Evolutionary conservation across 768 basidiomycete species (phyloP), one percentile per base, ranked within the genome.

Genomic region (Favolaschia claudopus): DNA sequence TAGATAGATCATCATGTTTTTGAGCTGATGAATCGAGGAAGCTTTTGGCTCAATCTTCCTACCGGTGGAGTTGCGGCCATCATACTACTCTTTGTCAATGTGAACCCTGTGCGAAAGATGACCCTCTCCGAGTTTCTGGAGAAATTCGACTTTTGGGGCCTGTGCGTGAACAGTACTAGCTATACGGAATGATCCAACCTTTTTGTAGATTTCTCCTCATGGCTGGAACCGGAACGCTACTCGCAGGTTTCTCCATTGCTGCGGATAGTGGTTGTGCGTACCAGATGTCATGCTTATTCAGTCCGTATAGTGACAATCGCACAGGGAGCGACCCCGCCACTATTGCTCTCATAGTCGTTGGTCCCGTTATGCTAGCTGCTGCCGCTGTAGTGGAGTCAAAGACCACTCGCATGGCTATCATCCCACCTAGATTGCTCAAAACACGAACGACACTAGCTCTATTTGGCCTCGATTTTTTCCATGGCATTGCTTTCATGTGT

Each of bases 401-500:
- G 20, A 59, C 58, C 27, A 52, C 49, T 2, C 58, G 58, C 22
- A 59, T 59, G 58, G 58, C 58, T 24, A 22, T 59, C 36, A 53
- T 59, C 51, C 58, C 58, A 7, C 50, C 50, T 7, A 7, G 58
- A 20, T 24, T 59, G 28, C 38, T 59, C 58, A 44, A 52, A 22
- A 59, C 58, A 14, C 58, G 51, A 19, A 59, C 58, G 22, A 59
- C 58, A 3, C 17, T 59, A 20, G 45, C 58, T n/a, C 36, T 59
- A 19, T 59, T 59, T 25, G 58, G 58, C 28, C 17, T 59, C 12
- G 20, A 24, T 7, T 52, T 52, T 15, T 24, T 46, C 2, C 58
- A 59, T 25, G 58, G n/a, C 43, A 53, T 53, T 5, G 50, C 28
- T 24, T 53, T 59, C 36, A 59, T 53, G 50, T 59, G 58, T 53